Percentiles rank a stretch among this genome's conserved stretches.
Evolutionary conservation across 2,329 filamentous ascomycete species (phyloP).

Genomic region (Arthrinium phaeospermum): DNA sequence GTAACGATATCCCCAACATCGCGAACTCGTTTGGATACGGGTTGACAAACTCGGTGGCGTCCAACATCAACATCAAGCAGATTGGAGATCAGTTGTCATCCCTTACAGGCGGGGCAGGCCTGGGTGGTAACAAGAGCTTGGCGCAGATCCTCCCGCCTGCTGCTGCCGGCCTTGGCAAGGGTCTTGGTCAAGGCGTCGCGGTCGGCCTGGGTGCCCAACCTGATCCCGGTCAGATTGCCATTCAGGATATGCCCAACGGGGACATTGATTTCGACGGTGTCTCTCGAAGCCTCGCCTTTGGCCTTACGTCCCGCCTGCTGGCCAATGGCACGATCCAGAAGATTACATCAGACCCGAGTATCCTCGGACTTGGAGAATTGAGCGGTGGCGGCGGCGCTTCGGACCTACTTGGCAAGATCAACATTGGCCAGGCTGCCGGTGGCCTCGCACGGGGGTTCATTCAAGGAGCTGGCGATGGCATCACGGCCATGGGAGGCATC

Average conservation of each 20-base stretch:
- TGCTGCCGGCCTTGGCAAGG: slow-evolving; percentile 37
- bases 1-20: slow-evolving; percentile 25
- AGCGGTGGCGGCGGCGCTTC: slow-evolving; percentile 11
- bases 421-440: slow-evolving; percentile 39
- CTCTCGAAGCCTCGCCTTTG: slow-evolving; percentile 32
- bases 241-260: slow-evolving; percentile 30
- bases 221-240: slow-evolving; percentile 26
- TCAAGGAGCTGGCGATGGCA: slow-evolving; percentile 41
- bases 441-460: slow-evolving; percentile 43
- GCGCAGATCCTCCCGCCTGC: slow-evolving; percentile 32
- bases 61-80: slow-evolving; percentile 27
- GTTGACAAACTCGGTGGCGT: slow-evolving; percentile 29
- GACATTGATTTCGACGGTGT: slow-evolving; percentile 32
- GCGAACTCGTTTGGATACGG: slow-evolving; percentile 33
- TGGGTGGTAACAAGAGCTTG: slow-evolving; percentile 17
- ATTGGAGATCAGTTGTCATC: slow-evolving; percentile 18
- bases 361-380: neutral
- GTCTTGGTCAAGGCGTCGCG: slow-evolving; percentile 33
- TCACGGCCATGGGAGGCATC: slow-evolving; percentile 40
- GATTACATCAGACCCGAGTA: slow-evolving; percentile 23
- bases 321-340: slow-evolving; percentile 39
- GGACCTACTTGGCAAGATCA: slow-evolving; percentile 29
- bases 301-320: slow-evolving; percentile 39
- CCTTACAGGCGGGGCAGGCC: slow-evolving; percentile 8
- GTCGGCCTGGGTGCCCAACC: slow-evolving; percentile 38